These are phyloP conservation scores for Trichosphaerium sp. DNA, from an alignment of 78 protist species.

Conservation along the genomic window DNA sequence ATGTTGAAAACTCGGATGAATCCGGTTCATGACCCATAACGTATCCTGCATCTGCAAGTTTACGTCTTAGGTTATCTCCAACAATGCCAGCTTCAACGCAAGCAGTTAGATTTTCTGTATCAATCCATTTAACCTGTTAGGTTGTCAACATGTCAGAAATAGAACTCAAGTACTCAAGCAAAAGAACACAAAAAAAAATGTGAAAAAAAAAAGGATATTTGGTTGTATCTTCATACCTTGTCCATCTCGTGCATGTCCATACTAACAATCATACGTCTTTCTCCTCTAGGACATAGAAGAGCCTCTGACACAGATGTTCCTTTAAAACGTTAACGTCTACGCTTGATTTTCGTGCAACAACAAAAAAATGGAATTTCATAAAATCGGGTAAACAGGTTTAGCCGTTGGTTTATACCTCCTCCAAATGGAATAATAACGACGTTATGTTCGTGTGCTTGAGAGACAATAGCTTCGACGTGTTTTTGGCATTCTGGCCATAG, in stretches of 20 bases:
- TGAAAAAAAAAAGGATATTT: no score
- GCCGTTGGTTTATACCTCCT: no score
- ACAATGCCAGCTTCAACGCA: constrained; percentile 72
- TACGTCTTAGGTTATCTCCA: constrained; percentile 64
- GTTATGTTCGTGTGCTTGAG: constrained; percentile 34
- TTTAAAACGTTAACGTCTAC: no score
- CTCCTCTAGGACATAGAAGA: constrained; percentile 31
- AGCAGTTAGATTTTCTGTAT: constrained; percentile 50
- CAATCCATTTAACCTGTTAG: constrained; percentile 72
- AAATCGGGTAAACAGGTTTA: no score
- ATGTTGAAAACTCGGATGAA: constrained; percentile 60
- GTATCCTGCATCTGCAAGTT: constrained; percentile 45
- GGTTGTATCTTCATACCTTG: no score
- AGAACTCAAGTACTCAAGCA: no score
- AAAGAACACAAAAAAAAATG: no score
- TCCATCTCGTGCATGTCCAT: constrained; percentile 73
- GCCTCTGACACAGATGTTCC: constrained; percentile 63
- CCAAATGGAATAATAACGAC: constrained; percentile 76
- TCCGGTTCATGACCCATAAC: constrained; percentile 82
- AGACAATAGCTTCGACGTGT: constrained; percentile 59
- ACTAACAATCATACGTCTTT: constrained; percentile 52
- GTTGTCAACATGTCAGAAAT: no score
- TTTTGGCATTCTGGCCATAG: constrained; percentile 58
- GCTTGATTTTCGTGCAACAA: not conserved
- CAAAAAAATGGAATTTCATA: not conserved